phyloP scores from a whole-genome alignment of 2,329 filamentous ascomycete genomes.

The Talaromyces sp. region DNA sequence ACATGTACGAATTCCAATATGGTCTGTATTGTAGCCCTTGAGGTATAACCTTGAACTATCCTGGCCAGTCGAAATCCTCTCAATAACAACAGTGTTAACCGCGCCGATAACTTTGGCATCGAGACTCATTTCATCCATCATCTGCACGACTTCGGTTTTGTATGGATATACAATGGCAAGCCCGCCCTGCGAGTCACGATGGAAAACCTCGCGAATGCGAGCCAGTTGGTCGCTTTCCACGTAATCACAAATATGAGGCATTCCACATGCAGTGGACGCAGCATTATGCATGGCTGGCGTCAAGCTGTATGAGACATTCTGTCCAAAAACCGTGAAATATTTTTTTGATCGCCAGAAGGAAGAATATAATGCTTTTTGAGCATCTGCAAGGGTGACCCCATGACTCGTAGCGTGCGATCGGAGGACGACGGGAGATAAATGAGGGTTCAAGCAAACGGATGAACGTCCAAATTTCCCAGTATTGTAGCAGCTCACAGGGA shows the following conservation, averaged over 20 bases:
- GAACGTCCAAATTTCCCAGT: conserved; percentile 60
- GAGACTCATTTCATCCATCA: conserved; percentile 63
- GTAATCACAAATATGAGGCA: conserved; percentile 65
- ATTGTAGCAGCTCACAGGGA: conserved; percentile 63
- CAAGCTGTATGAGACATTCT: conserved; percentile 66
- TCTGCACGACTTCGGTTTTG: conserved; percentile 66
- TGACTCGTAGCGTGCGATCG: conserved; percentile 44
- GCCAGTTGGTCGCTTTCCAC: conserved; percentile 61
- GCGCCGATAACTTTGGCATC: conserved; percentile 73
- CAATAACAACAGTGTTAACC: conserved; percentile 71
- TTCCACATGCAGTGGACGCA: conserved; percentile 63
- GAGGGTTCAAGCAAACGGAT: conserved; percentile 64
- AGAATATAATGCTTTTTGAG: conserved; percentile 63
- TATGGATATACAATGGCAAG: conserved; percentile 70
- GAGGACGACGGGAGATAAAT: conserved; percentile 61
- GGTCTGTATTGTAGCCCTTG: conserved; percentile 78
- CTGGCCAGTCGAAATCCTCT: conserved; percentile 58
- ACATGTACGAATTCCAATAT: conserved; percentile 73
- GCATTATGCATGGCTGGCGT: conserved; percentile 76
- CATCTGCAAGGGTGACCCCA: conserved; percentile 58
- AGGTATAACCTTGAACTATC: conserved; percentile 65
- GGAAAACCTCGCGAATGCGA: conserved; percentile 61
- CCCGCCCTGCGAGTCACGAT: conserved; percentile 66
- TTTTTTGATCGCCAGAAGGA: conserved; percentile 66
- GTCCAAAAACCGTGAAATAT: conserved; percentile 71